Conservation (phyloP, 1,284 basidiomycete genomes). For the Cryptococcus deneoformans region DNA sequence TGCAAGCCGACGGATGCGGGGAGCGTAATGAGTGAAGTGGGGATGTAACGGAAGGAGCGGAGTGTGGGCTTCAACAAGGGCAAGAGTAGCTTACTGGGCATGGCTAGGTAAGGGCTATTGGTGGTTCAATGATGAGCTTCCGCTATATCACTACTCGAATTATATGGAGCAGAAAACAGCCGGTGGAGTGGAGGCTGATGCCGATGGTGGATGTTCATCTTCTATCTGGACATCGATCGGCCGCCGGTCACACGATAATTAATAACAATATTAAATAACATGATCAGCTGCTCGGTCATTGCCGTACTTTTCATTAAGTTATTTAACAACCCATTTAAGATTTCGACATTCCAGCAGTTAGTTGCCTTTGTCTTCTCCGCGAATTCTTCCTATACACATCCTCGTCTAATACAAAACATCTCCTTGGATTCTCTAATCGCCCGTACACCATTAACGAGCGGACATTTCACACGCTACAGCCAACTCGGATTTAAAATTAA, state of each 20-base stretch:
- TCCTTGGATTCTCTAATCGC: not conserved
- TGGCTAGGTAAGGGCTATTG: not conserved
- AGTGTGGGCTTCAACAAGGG: conserved; percentile 12
- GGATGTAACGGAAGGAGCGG: conserved; percentile 23
- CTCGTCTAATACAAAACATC: not conserved
- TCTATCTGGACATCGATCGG: not conserved
- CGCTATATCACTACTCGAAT: too few relatives aligned
- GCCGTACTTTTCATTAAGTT: too few relatives aligned
- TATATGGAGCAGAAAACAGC: too few relatives aligned
- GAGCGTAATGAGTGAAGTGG: conserved; percentile 24
- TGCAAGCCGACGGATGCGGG: conserved; percentile 19
- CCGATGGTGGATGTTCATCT: not conserved
- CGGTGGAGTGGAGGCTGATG: too few relatives aligned
- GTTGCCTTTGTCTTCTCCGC: not conserved
- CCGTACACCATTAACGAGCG: not conserved
- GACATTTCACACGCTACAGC: too few relatives aligned
- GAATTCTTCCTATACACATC: not conserved
- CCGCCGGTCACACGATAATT: too few relatives aligned
- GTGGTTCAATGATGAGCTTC: not conserved
- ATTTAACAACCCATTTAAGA: not conserved
- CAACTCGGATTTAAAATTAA: too few relatives aligned
- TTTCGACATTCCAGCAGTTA: not conserved
- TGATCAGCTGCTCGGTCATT: too few relatives aligned
- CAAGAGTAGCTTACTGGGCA: conserved; percentile 10
- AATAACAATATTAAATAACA: too few relatives aligned